Evolutionary conservation across 129 eudicot species (phyloP).

Genomic region (Arctium lappa): DNA sequence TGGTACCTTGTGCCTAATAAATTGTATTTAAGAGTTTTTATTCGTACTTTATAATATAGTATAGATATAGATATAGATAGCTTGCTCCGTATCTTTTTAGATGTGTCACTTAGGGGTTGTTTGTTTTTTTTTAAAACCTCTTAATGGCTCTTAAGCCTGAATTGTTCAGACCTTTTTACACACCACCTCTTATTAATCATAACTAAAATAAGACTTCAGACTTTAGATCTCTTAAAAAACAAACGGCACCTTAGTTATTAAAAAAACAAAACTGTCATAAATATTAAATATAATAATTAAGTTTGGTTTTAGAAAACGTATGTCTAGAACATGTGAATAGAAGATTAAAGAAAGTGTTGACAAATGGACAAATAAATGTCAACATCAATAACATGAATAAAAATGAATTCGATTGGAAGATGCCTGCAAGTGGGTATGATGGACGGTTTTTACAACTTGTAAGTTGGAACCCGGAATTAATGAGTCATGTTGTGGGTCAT

Average conservation of each 20-base stretch:
- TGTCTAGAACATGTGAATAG: neutral
- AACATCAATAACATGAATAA: conserved; percentile 13
- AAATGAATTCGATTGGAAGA: neutral
- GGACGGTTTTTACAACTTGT: conserved; percentile 13
- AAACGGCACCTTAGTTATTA: too few relatives aligned
- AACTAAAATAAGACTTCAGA: too few relatives aligned
- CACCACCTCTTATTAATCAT: too few relatives aligned
- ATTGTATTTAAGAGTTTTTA: too few relatives aligned
- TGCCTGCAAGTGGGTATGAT: conserved; percentile 17
- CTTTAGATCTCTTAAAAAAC: too few relatives aligned
- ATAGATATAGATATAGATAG: neutral
- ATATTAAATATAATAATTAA: too few relatives aligned
- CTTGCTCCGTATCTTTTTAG: conserved; percentile 3
- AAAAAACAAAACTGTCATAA: neutral
- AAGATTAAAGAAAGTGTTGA: neutral
- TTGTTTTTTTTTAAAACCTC: too few relatives aligned
- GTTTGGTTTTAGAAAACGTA: too few relatives aligned
- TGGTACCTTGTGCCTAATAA: too few relatives aligned
- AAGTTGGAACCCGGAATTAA: conserved; percentile 5
- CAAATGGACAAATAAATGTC: neutral
- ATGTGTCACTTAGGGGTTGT: neutral
- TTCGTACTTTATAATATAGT: too few relatives aligned
- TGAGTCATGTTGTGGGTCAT: conserved; percentile 27
- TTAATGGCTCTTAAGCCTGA: too few relatives aligned
- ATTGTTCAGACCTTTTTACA: too few relatives aligned